A percentile compares a stretch with the other conserved stretches of the same genome.
Evolutionary conservation across 1,284 basidiomycete genomes (phyloP).

Genomic region (Porphyrellus sp.): DNA sequence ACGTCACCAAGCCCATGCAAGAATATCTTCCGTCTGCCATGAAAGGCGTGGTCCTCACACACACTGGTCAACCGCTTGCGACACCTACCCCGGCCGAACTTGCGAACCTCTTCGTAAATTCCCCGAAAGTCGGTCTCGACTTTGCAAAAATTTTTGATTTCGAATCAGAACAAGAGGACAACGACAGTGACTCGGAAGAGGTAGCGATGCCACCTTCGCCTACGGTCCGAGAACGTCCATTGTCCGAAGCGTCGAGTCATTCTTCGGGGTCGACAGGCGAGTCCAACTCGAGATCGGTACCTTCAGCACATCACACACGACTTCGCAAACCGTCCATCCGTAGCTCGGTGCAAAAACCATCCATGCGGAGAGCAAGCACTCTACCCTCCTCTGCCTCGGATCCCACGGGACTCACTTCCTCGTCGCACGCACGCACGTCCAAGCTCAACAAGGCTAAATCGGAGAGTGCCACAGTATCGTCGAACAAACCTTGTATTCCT

Average conservation of each 20-base stretch:
- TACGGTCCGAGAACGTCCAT: slow-evolving; percentile 31
- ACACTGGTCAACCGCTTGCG: slow-evolving; percentile 64
- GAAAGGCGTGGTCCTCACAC: slow-evolving; percentile 76
- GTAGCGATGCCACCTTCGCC: slow-evolving; percentile 31
- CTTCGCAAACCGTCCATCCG: slow-evolving; percentile 37
- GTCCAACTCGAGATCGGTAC: slow-evolving; percentile 14
- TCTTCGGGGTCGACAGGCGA: slow-evolving; percentile 25
- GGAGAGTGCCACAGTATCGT: background rate
- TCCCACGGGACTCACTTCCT: slow-evolving; percentile 27
- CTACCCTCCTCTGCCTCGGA: slow-evolving; percentile 32
- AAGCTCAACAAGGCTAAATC: slow-evolving; percentile 18
- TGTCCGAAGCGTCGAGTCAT: slow-evolving; percentile 26
- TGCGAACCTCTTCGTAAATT: slow-evolving; percentile 58
- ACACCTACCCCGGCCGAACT: slow-evolving; percentile 67
- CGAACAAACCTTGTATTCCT: slow-evolving; percentile 9
- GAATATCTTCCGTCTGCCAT: slow-evolving; percentile 59
- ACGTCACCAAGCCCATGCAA: slow-evolving; percentile 33
- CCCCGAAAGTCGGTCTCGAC: slow-evolving; percentile 64
- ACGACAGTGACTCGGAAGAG: slow-evolving; percentile 28
- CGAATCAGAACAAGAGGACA: slow-evolving; percentile 29
- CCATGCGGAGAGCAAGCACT: slow-evolving; percentile 17
- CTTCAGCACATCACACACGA: slow-evolving; percentile 19
- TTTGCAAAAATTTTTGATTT: slow-evolving; percentile 75
- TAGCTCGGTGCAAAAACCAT: slow-evolving; percentile 17
- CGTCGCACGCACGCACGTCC: slow-evolving; percentile 12